Base-by-base conservation (phyloP, 768 basidiomycete genomes). In the Paxillus rubicundulus region DNA sequence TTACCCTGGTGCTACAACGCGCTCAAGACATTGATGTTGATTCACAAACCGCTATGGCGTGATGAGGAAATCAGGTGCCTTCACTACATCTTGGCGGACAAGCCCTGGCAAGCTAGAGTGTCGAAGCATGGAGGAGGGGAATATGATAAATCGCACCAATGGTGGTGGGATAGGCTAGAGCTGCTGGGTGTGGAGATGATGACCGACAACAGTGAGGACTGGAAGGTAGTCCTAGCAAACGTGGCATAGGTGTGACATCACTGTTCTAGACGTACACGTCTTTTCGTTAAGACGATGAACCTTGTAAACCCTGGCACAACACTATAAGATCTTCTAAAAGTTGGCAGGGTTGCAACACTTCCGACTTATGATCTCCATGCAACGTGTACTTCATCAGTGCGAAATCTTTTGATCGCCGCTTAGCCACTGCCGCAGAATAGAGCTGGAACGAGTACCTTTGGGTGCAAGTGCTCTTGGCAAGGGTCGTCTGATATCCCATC, bases 361-460 rank as follows among this genome's bases (percentile, higher is more conserved):
- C 20, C 39, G 32, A 14, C 12, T 60, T 42, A 69, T 36, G 44
- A 77, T 60, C 95, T 77, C 96, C 96, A 98, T 12, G 91, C 76
- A 34, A 98, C 87, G 60, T 91, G 82, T 1, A 98, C 96, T 63
- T 96, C 84, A 64, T 98, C 96, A 7, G 96, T 98, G 56, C 96
- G 82, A 73, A 89, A 98, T 66, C 95, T 98, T 61, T 37, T 43
- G 24, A 34, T 30, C 28, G 21, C 39, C 8, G 24, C n/a, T 69
- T 5, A 67, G 52, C 39, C 5, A n/a, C 17, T 17, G 44, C 45
- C 17, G 9, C 16, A 42, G 5, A 33, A 45, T 17, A 41, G 8
- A 39, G 9, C 32, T 17, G n/a, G 50, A 20, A 46, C 18, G 13
- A 8, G 47, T 77, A 60, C 93, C 96, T 80, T 73, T 99, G 97